Evolutionary conservation across 2,329 filamentous ascomycete genomes (phyloP).

Genomic region (Neofusicoccum ribis): DNA sequence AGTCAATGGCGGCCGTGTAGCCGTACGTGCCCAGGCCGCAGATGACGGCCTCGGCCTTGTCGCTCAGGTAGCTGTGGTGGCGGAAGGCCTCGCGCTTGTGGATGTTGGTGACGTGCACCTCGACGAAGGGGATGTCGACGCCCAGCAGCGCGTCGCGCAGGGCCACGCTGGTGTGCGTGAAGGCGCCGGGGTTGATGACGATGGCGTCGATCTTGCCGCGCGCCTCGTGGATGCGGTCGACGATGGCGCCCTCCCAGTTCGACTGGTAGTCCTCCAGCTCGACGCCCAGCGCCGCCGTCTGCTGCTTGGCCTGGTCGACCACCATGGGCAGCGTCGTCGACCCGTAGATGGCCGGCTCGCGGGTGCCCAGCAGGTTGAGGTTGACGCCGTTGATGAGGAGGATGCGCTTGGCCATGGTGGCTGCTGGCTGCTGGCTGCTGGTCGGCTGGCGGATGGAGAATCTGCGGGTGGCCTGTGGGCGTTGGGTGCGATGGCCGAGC

Average conservation of each 20-base stretch:
- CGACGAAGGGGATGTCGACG: conserved; percentile 71
- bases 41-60: conserved; percentile 74
- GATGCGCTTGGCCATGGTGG: conserved; percentile 48
- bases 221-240: conserved; percentile 72
- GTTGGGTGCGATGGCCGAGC: neutral
- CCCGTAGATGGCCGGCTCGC: conserved; percentile 75
- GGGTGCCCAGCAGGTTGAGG: conserved; percentile 74
- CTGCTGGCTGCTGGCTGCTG: neutral
- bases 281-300: conserved; percentile 52
- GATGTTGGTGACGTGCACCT: conserved; percentile 76
- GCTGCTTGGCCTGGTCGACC: conserved; percentile 48
- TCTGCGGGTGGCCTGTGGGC: no score
- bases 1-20: conserved; percentile 49
- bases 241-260: conserved; percentile 74
- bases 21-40: conserved; percentile 60
- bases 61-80: conserved; percentile 69
- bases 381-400: conserved; percentile 82
- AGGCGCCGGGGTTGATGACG: conserved; percentile 74
- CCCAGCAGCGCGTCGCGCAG: conserved; percentile 72
- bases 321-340: conserved; percentile 67
- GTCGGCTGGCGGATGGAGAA: neutral
- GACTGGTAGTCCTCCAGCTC: conserved; percentile 67
- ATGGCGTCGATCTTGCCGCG: conserved; percentile 62
- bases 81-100: conserved; percentile 70
- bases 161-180: conserved; percentile 75